Percentiles rank a stretch among this genome's conserved stretches.
phyloP scores from a whole-genome alignment of 2,329 filamentous ascomycete genomes.

The Sclerotinia trifoliorum region DNA sequence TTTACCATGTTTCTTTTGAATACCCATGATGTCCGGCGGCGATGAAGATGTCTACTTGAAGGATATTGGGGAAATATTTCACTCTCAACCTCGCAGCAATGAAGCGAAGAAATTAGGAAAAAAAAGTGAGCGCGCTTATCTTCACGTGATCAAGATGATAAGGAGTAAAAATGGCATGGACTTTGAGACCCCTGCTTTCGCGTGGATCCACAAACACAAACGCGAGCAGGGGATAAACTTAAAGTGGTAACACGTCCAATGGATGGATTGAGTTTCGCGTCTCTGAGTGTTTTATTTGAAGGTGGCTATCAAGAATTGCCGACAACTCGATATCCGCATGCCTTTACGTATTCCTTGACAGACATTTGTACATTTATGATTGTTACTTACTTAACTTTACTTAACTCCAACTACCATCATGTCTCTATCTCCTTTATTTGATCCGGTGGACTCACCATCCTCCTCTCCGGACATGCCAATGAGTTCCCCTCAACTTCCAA shows the following conservation, averaged over 20 bases:
- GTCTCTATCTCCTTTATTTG: slow-evolving; percentile 14
- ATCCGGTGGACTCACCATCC: slow-evolving; percentile 15
- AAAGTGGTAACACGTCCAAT: slow-evolving; percentile 21
- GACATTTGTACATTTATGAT: background rate
- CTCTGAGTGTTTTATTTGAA: background rate
- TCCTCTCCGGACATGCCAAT: slow-evolving; percentile 19
- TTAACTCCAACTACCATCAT: slow-evolving; percentile 1
- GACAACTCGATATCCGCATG: slow-evolving; percentile 1
- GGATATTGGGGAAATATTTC: slow-evolving; percentile 11
- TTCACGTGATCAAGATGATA: background rate
- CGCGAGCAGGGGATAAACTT: slow-evolving; percentile 13
- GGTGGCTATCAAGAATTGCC: background rate
- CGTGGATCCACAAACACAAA: background rate
- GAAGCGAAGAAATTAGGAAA: slow-evolving; percentile 16
- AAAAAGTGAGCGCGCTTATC: slow-evolving; percentile 5
- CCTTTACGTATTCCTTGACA: background rate
- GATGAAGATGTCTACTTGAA: slow-evolving; percentile 1
- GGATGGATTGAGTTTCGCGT: slow-evolving; percentile 8
- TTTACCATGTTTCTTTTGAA: slow-evolving; percentile 98
- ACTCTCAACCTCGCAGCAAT: background rate
- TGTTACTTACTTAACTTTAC: background rate
- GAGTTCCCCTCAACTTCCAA: slow-evolving; percentile 22
- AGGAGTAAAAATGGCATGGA: background rate
- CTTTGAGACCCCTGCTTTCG: background rate
- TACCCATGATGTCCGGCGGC: slow-evolving; percentile 64